A percentile compares a stretch with the other conserved stretches of the same genome.
Conservation (phyloP, 495 filamentous ascomycete species). For the Saxophila tyrrhenica region DNA sequence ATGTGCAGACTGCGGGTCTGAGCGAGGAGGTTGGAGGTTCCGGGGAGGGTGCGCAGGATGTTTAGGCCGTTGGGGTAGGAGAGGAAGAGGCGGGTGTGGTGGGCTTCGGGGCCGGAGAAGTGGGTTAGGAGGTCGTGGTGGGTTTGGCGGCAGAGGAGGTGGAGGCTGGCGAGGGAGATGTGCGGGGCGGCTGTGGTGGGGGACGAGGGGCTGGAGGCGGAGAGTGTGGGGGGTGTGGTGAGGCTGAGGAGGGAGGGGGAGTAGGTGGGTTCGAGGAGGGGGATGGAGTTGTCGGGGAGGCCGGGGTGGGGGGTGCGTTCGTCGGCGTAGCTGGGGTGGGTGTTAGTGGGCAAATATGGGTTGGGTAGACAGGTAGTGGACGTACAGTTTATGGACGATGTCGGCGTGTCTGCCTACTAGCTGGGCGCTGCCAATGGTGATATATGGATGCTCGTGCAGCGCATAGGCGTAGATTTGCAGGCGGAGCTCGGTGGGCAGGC, state of each 20-base stretch:
- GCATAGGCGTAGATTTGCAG: slow-evolving; percentile 21
- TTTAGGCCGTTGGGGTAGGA: slow-evolving; percentile 24
- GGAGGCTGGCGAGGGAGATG: slow-evolving; percentile 2
- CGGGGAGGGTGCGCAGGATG: slow-evolving; percentile 15
- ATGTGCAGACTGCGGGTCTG: slow-evolving; percentile 24
- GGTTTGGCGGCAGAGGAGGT: slow-evolving; percentile 14
- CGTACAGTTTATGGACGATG: slow-evolving; percentile 14
- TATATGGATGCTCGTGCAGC: slow-evolving; percentile 11
- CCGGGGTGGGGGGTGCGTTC: slow-evolving; percentile 5
- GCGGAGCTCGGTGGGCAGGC: slow-evolving; percentile 18
- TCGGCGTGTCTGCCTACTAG: slow-evolving; percentile 10
- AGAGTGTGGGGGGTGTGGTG: slow-evolving; percentile 9
- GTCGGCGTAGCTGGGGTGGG: background rate
- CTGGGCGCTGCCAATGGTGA: slow-evolving; percentile 19
- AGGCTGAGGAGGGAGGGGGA: slow-evolving; percentile 7
- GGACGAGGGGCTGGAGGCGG: background rate
- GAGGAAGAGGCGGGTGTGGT: slow-evolving; percentile 16
- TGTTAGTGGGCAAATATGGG: background rate
- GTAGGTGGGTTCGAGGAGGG: slow-evolving; percentile 10
- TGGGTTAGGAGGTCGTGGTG: slow-evolving; percentile 11
- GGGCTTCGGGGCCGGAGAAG: slow-evolving; percentile 4
- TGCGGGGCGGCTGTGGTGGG: background rate
- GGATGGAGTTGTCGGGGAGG: slow-evolving; percentile 14
- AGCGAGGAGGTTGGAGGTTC: slow-evolving; percentile 19
- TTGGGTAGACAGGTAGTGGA: background rate